These are phyloP conservation scores for Fusarium odoratissimum DNA, from an alignment of 2,329 filamentous ascomycete species.

Conservation along the genomic window DNA sequence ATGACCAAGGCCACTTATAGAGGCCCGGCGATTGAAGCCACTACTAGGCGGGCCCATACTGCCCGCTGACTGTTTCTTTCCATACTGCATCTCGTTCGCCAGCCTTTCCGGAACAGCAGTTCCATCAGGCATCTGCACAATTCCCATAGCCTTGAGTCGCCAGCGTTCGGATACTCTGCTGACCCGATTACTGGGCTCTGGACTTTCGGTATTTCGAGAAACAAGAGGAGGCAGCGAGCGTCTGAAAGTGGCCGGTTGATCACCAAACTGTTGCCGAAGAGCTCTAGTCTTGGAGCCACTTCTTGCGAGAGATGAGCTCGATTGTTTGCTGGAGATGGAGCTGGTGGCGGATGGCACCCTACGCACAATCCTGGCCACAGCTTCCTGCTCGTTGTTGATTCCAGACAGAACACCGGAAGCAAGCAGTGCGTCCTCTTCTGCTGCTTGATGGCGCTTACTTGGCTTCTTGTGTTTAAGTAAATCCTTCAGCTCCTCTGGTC, in stretches of 20 bases:
- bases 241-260: conserved; percentile 49
- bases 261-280: conserved; percentile 50
- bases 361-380: conserved; percentile 51
- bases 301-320: conserved; percentile 35
- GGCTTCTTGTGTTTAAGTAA: conserved; percentile 49
- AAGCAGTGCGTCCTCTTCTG: conserved; percentile 54
- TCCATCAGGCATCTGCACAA: conserved; percentile 65
- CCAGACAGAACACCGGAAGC: conserved; percentile 58
- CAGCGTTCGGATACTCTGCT: conserved; percentile 58
- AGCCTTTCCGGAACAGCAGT: conserved; percentile 64
- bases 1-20: conserved; percentile 36
- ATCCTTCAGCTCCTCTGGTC: conserved; percentile 51
- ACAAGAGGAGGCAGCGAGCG: conserved; percentile 54
- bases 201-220: conserved; percentile 42
- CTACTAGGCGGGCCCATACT: conserved; percentile 46
- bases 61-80: conserved; percentile 54
- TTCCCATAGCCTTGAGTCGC: conserved; percentile 62
- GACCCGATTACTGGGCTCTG: conserved; percentile 43
- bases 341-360: conserved; percentile 40
- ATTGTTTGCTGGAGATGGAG: conserved; percentile 37
- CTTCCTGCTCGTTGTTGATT: conserved; percentile 52
- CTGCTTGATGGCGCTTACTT: conserved; percentile 48
- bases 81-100: conserved; percentile 57
- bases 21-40: conserved; percentile 39
- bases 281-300: conserved; percentile 53